Conservation (phyloP, 164 flowering plant genomes). For the Taxillus chinensis region DNA sequence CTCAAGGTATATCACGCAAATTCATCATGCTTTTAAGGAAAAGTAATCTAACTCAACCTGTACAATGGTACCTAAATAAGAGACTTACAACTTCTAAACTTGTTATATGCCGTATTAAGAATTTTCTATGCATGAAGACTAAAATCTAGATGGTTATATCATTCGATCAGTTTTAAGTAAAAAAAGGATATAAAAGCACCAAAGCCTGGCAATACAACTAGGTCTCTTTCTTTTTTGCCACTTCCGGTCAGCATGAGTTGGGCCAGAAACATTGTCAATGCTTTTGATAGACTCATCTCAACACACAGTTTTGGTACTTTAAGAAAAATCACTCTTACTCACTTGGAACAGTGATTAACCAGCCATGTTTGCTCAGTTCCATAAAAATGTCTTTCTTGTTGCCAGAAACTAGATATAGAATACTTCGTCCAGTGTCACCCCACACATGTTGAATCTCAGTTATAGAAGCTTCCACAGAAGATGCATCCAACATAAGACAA, state of each 20-base stretch:
- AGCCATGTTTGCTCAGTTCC: slow-evolving; percentile 22
- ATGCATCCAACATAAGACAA: slow-evolving; percentile 27
- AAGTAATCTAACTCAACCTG: too few relatives aligned
- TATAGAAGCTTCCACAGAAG: slow-evolving; percentile 22
- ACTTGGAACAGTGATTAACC: slow-evolving; percentile 36
- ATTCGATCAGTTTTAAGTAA: not conserved
- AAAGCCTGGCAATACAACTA: too few relatives aligned
- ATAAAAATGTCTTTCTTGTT: slow-evolving; percentile 17
- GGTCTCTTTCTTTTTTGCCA: not conserved
- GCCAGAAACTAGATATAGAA: slow-evolving; percentile 35
- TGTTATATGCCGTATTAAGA: not conserved
- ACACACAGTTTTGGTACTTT: not conserved
- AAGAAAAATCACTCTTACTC: slow-evolving; percentile 15
- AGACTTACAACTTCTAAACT: too few relatives aligned
- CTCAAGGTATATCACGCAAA: not conserved
- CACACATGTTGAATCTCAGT: slow-evolving; percentile 25
- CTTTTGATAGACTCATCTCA: not conserved
- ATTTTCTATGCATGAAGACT: not conserved
- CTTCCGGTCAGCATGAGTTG: not conserved
- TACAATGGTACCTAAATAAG: too few relatives aligned
- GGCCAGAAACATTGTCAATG: not conserved
- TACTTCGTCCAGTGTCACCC: slow-evolving; percentile 31
- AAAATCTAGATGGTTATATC: not conserved
- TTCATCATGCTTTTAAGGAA: too few relatives aligned
- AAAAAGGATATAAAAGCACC: too few relatives aligned